A percentile compares a stretch with the other conserved stretches of the same genome.
Conservation (phyloP, 768 basidiomycete genomes). For the Panellus pusillus region DNA sequence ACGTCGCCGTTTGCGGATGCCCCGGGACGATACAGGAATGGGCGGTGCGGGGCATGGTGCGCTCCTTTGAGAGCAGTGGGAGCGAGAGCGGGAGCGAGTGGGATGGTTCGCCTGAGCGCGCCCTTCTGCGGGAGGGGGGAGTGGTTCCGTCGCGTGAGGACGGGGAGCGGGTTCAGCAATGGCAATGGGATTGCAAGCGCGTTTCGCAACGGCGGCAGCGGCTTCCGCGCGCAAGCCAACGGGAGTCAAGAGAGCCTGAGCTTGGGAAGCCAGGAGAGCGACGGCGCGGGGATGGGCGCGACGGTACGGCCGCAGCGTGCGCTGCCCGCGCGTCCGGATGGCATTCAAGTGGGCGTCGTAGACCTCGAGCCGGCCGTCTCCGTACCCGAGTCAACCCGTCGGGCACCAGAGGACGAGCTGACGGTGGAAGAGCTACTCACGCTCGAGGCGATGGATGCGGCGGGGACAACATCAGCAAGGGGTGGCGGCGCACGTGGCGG, state of each 20-base stretch:
- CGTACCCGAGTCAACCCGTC: not conserved
- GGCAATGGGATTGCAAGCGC: not conserved
- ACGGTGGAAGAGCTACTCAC: constrained; percentile 21
- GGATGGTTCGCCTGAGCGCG: constrained; percentile 13
- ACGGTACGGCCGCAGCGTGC: constrained; percentile 10
- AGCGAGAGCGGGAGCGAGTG: constrained; percentile 14
- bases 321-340: constrained; percentile 13
- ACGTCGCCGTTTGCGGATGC: not conserved
- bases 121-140: not conserved
- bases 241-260: not conserved
- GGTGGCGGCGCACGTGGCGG: constrained; percentile 1
- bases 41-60: constrained; percentile 22
- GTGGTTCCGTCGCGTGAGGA: not conserved
- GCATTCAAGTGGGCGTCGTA: not conserved
- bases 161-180: not conserved
- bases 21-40: constrained; percentile 12
- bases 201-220: not conserved
- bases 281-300: not conserved
- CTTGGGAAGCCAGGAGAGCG: not conserved
- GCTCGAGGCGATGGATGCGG: not conserved
- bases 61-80: constrained; percentile 21
- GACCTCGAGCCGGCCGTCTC: not conserved
- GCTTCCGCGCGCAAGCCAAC: not conserved
- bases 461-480: not conserved
- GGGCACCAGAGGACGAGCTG: constrained; percentile 1